Evolutionary conservation across 2,329 filamentous ascomycete genomes (phyloP).

Genomic region (Diaporthe sp.): DNA sequence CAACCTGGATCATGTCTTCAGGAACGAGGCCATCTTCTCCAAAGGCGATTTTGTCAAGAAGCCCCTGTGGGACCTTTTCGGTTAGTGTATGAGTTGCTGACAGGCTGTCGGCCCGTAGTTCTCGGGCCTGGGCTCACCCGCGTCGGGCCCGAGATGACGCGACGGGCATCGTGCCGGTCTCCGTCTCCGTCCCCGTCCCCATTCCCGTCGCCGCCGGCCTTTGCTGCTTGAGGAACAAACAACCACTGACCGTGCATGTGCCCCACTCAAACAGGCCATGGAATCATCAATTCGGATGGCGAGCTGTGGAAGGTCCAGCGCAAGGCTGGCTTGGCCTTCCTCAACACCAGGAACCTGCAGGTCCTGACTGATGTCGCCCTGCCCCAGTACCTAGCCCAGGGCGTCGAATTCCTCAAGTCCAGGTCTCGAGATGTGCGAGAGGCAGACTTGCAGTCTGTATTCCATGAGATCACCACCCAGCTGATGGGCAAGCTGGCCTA

Average conservation of each 20-base stretch:
- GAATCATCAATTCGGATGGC: constrained; percentile 77
- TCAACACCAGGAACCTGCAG: constrained; percentile 69
- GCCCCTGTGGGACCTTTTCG: constrained; percentile 74
- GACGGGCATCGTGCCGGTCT: background rate
- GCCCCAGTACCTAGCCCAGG: constrained; percentile 65
- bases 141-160: background rate
- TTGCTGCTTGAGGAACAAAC: background rate
- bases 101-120: background rate
- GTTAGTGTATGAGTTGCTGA: constrained; percentile 45
- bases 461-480: constrained; percentile 75
- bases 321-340: constrained; percentile 71
- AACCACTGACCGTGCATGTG: background rate
- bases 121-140: background rate
- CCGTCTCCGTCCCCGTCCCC: background rate
- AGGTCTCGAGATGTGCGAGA: constrained; percentile 46
- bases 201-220: background rate
- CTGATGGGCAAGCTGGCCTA: constrained; percentile 79
- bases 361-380: constrained; percentile 70
- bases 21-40: constrained; percentile 70
- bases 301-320: constrained; percentile 74
- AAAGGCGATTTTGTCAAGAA: constrained; percentile 74
- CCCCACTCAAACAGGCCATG: constrained; percentile 58
- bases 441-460: constrained; percentile 70
- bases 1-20: constrained; percentile 74
- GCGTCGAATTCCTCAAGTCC: constrained; percentile 54